phyloP scores from a whole-genome alignment of 2,329 filamentous ascomycete species.

The Nemania diffusa region DNA sequence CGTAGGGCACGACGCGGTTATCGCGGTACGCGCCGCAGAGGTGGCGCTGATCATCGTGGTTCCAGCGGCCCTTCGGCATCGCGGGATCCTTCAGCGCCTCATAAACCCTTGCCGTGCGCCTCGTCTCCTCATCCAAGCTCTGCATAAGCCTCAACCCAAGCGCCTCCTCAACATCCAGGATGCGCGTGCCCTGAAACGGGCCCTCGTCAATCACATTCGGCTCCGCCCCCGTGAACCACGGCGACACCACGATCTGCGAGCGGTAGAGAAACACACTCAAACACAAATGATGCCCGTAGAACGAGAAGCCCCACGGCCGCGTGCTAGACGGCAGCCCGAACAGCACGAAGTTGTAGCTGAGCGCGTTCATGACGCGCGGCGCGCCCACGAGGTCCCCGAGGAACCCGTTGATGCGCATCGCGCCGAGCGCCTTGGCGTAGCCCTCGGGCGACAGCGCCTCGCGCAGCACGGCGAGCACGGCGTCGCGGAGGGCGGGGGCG shows the following conservation, averaged over 20 bases:
- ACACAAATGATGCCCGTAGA: slow-evolving; percentile 84
- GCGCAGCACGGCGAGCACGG: slow-evolving; percentile 66
- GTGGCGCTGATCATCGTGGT: slow-evolving; percentile 82
- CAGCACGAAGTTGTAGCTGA: slow-evolving; percentile 79
- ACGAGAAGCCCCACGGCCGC: slow-evolving; percentile 75
- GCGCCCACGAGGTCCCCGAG: slow-evolving; percentile 74
- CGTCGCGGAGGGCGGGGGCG: slow-evolving; percentile 53
- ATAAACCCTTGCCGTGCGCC: slow-evolving; percentile 66
- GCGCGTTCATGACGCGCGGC: slow-evolving; percentile 74
- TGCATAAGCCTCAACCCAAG: slow-evolving; percentile 78
- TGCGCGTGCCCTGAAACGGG: slow-evolving; percentile 69
- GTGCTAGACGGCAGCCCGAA: slow-evolving; percentile 71
- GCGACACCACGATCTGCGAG: slow-evolving; percentile 73
- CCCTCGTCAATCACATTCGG: slow-evolving; percentile 78
- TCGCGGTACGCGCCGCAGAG: slow-evolving; percentile 82
- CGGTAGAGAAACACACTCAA: slow-evolving; percentile 75
- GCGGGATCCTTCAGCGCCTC: slow-evolving; percentile 68
- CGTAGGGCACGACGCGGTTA: slow-evolving; percentile 79
- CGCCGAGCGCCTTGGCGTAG: slow-evolving; percentile 73
- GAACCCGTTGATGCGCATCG: slow-evolving; percentile 81
- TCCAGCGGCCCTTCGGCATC: slow-evolving; percentile 78
- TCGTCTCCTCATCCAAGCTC: slow-evolving; percentile 59
- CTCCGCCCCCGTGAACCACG: slow-evolving; percentile 83
- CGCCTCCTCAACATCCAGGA: slow-evolving; percentile 72
- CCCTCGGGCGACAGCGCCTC: slow-evolving; percentile 74